phyloP scores from a whole-genome alignment of 2,329 filamentous ascomycete genomes.

The Diaporthe amygdali region DNA sequence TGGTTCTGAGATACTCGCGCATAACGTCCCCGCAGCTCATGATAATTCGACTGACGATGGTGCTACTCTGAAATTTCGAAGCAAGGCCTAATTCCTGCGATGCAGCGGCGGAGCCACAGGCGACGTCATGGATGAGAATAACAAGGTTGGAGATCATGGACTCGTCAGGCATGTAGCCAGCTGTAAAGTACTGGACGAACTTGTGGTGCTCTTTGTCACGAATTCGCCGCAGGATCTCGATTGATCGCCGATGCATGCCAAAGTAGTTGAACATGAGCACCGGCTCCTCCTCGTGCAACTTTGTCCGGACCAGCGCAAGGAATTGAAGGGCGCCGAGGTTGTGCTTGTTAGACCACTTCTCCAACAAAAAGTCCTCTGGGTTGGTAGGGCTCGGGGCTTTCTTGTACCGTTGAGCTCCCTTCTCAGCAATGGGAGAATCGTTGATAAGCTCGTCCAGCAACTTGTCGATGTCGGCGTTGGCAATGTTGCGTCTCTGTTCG shows the following conservation, averaged over 20 bases:
- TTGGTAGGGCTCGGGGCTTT: neutral
- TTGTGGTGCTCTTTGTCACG: neutral
- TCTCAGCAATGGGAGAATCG: neutral
- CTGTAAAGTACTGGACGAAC: neutral
- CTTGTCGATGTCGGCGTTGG: neutral
- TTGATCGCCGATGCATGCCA: neutral
- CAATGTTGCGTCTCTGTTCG: neutral
- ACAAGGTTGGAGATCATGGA: neutral
- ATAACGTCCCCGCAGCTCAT: neutral
- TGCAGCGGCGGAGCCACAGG: neutral
- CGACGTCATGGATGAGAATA: neutral
- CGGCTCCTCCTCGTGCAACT: constrained; percentile 1
- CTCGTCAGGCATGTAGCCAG: neutral
- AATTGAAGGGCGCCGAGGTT: neutral
- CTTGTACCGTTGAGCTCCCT: neutral
- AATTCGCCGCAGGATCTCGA: constrained; percentile 1
- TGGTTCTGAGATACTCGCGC: neutral
- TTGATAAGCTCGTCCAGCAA: neutral
- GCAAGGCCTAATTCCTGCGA: neutral
- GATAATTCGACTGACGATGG: neutral
- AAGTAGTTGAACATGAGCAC: constrained; percentile 9
- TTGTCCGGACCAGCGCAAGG: neutral
- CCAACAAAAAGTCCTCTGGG: neutral
- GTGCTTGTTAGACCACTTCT: neutral
- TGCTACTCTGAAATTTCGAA: neutral